phyloP scores from a whole-genome alignment of 202 grass and related monocot genomes.

The Carex arenaria region DNA sequence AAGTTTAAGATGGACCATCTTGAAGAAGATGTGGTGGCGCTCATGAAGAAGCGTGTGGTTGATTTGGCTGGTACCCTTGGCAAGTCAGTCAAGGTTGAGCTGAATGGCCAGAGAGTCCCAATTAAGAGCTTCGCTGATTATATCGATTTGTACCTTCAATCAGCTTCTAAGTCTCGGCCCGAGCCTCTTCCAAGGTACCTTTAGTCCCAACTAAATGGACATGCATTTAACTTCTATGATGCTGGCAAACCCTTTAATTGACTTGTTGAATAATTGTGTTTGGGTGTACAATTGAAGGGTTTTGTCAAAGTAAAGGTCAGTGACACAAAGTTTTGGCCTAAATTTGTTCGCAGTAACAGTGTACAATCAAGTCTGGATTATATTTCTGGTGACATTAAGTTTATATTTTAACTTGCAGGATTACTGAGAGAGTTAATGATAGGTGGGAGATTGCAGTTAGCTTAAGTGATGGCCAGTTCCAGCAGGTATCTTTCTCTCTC shows the following conservation, averaged over 20 bases:
- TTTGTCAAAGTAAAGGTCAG: background rate
- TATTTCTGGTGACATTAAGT: background rate
- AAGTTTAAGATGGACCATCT: constrained; percentile 84
- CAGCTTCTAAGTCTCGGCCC: constrained; percentile 23
- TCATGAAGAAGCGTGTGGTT: constrained; percentile 93
- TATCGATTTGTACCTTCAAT: constrained; percentile 56
- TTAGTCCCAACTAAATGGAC: background rate
- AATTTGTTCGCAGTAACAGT: background rate
- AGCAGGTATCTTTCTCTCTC: constrained; percentile 42
- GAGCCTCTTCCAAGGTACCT: constrained; percentile 39
- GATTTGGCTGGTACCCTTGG: constrained; percentile 85
- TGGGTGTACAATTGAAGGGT: background rate
- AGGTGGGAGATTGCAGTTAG: constrained; percentile 80
- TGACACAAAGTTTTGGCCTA: background rate
- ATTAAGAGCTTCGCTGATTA: constrained; percentile 58
- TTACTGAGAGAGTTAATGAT: constrained; percentile 55
- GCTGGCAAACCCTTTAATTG: background rate
- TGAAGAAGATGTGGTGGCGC: constrained; percentile 76
- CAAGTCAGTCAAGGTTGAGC: constrained; percentile 75
- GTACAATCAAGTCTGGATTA: background rate
- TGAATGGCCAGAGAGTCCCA: constrained; percentile 59
- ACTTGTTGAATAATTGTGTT: background rate
- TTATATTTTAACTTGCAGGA: constrained; percentile 31
- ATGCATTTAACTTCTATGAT: background rate
- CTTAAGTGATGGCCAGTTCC: constrained; percentile 86